A percentile compares a stretch with the other conserved stretches of the same genome.
Evolutionary conservation across 768 basidiomycete genomes (phyloP).

Genomic region (Lactifluus volemus): DNA sequence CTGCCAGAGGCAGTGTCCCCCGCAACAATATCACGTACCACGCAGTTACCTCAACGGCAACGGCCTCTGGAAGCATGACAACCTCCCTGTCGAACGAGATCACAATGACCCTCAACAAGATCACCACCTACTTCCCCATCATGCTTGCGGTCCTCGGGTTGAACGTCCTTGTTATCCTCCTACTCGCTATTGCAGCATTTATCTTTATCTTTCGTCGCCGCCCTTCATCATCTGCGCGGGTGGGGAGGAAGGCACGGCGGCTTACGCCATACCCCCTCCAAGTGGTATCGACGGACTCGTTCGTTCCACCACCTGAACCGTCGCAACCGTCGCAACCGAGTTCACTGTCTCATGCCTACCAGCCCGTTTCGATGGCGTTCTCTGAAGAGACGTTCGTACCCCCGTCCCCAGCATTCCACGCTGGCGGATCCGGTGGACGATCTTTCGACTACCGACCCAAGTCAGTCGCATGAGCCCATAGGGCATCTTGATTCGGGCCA

Average conservation of each 20-base stretch:
- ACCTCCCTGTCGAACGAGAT: conserved; percentile 53
- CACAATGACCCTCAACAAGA: conserved; percentile 48
- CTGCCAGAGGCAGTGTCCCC: conserved; percentile 54
- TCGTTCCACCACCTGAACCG: conserved; percentile 12
- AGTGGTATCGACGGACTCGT: conserved; percentile 21
- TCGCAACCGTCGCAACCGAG: conserved; percentile 4
- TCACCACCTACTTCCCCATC: conserved; percentile 59
- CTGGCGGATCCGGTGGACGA: conserved; percentile 1
- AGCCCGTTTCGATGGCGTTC: conserved; percentile 58
- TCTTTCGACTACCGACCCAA: conserved; percentile 13
- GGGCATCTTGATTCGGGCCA: background rate
- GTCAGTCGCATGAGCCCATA: conserved; percentile 27
- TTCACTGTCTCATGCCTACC: conserved; percentile 41
- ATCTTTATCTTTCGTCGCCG: conserved; percentile 44
- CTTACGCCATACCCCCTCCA: conserved; percentile 52
- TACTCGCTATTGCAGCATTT: conserved; percentile 45
- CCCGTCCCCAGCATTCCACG: conserved; percentile 28
- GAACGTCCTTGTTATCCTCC: conserved; percentile 62
- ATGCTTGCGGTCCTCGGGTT: conserved; percentile 70
- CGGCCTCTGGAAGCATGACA: conserved; percentile 33
- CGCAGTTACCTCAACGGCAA: conserved; percentile 31
- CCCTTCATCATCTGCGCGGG: conserved; percentile 27
- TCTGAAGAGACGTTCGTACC: conserved; percentile 32
- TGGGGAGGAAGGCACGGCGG: conserved; percentile 35
- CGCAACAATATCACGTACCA: conserved; percentile 62